phyloP scores from a whole-genome alignment of 2,329 filamentous ascomycete genomes.

The Paecilomyces fulvus region DNA sequence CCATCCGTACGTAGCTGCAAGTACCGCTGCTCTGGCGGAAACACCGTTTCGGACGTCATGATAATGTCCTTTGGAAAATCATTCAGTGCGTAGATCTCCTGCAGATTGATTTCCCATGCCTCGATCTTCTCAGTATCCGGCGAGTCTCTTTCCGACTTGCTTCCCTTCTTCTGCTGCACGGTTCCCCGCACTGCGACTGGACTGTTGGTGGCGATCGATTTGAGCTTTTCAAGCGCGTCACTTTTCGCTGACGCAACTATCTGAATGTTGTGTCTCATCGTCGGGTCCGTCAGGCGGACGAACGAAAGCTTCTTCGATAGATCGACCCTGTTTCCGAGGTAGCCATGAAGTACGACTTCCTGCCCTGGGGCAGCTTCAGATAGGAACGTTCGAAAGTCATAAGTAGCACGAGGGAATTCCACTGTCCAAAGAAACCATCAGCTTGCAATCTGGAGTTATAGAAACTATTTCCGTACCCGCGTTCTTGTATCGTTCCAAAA shows the following conservation, averaged over 20 bases:
- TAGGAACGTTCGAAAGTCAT: slow-evolving; percentile 30
- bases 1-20: slow-evolving; percentile 72
- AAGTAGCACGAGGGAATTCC: slow-evolving; percentile 37
- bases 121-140: slow-evolving; percentile 27
- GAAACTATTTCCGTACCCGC: slow-evolving; percentile 27
- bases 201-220: slow-evolving; percentile 40
- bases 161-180: slow-evolving; percentile 34
- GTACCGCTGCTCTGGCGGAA: slow-evolving; percentile 67
- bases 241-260: slow-evolving; percentile 38
- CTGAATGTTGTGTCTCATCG: slow-evolving; percentile 40
- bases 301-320: slow-evolving; percentile 65
- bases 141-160: slow-evolving; percentile 18
- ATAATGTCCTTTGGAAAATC: slow-evolving; percentile 67
- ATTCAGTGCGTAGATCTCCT: slow-evolving; percentile 60
- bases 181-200: slow-evolving; percentile 48
- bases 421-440: slow-evolving; percentile 25
- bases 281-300: slow-evolving; percentile 46
- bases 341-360: slow-evolving; percentile 57
- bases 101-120: slow-evolving; percentile 52
- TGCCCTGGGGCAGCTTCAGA: slow-evolving; percentile 22
- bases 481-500: slow-evolving; percentile 38
- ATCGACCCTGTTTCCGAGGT: slow-evolving; percentile 60
- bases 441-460: background rate
- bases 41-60: slow-evolving; percentile 64
- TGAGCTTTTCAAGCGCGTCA: slow-evolving; percentile 33